Base-by-base conservation (phyloP, 345 rosid genomes). In the Mallotus nudiflorus region DNA sequence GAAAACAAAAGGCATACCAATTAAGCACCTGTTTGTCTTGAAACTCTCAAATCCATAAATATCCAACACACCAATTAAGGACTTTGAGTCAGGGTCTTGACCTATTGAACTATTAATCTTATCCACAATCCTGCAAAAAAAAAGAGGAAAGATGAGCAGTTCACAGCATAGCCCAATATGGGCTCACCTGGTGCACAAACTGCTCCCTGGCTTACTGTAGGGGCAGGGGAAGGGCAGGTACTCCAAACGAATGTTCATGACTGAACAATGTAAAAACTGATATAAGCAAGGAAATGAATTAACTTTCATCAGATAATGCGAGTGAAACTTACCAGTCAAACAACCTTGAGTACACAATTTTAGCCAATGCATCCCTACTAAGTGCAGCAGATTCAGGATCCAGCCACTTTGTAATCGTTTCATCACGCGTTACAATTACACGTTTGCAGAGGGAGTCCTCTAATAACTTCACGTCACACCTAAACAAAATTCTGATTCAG, bases 11-110 rank as follows among this genome's bases (percentile, higher is more conserved):
- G 83, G 93, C 88, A 82, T 89, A 85, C 88, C 86, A 64, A 83
- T 83, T 74, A 88, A 86, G 95, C 92, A 95, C 99, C 99, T 95
- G 91, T 95, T 95, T 82, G 97, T 92, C 90, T 95, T 90, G 93
- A 95, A 95, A 89, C 98, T 95, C 88, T 95, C 99, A 77, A 95
- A 95, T 74, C 99, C 99, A 85, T 95, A 95, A 49, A 95, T 95
- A 89, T 95, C 99, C 76, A 95, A 88, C 75, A 95, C 99, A 22
- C 98, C 99, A 57, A 95, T 95, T 69, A 95, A 84, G 82, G 66
- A 85, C 85, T 89, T 92, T 28, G 98, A 92, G 13, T 89, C 78
- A 73, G 93, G 94, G 77, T 95, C 99, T 82, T 95, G 99, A 73
- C 99, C 99, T 71, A 95, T 95, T 52, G 97, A 89, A 79, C 74